Conservation (phyloP, 163 green algal genomes). For the Scenedesmus sp. region DNA sequence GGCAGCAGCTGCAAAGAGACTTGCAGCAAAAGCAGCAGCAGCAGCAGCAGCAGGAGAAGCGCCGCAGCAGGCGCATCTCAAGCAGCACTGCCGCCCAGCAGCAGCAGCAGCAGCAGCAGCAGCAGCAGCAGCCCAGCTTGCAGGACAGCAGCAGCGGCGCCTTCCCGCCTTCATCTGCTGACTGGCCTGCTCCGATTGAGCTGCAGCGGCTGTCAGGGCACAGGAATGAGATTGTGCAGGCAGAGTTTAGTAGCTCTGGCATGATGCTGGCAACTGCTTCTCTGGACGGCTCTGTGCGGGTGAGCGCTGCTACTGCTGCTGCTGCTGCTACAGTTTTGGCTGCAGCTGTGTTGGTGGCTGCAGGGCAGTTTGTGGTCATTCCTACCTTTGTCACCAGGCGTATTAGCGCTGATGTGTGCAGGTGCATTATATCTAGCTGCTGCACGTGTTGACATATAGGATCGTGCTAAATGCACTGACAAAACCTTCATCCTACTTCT, state of each 20-base stretch:
- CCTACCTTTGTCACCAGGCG: too few species aligned
- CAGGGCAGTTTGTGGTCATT: too few species aligned
- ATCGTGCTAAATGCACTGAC: too few species aligned
- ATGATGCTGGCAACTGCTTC: slow-evolving; percentile 74
- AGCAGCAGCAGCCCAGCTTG: background rate
- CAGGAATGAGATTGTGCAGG: slow-evolving; percentile 76
- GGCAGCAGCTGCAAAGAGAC: slow-evolving; percentile 56
- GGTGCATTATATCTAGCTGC: too few species aligned
- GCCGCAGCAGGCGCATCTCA: background rate
- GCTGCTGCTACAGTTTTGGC: background rate
- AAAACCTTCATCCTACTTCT: too few species aligned
- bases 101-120: slow-evolving; percentile 28
- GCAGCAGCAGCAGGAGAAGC: slow-evolving; percentile 14
- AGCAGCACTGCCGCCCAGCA: background rate
- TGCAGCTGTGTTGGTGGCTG: too few species aligned
- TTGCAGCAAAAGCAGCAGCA: background rate
- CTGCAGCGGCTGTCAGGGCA: slow-evolving; percentile 72
- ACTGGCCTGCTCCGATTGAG: slow-evolving; percentile 58
- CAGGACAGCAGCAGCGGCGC: background rate
- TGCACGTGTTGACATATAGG: too few species aligned
- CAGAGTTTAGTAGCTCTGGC: slow-evolving; percentile 79
- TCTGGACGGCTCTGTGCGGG: slow-evolving; percentile 78
- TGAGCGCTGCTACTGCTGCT: slow-evolving; percentile 6
- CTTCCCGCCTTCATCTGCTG: background rate
- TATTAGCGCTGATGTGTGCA: too few species aligned